Percentiles rank a stretch among this genome's conserved stretches.
Conservation (phyloP, 1,284 basidiomycete genomes). For the Xanthoconium separans region DNA sequence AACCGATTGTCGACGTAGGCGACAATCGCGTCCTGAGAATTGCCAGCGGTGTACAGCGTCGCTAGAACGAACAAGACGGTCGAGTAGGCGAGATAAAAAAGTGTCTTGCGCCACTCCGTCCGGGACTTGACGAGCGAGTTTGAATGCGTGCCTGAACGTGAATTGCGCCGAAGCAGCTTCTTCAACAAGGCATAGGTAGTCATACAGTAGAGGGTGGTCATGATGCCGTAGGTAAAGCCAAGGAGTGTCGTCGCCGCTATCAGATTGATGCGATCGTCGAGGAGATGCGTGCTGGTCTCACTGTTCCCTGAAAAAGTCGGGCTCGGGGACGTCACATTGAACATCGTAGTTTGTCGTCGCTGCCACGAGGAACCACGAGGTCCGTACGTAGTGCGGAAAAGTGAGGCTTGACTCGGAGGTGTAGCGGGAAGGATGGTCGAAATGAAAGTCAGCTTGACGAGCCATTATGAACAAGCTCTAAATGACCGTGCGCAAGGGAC, state of each 20-base stretch:
- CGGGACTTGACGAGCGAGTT: constrained; percentile 1
- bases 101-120: constrained; percentile 15
- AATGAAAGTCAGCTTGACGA: constrained; percentile 10
- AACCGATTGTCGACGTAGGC: constrained; percentile 36
- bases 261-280: constrained; percentile 24
- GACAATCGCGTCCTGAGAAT: constrained; percentile 26
- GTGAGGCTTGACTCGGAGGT: constrained; percentile 7
- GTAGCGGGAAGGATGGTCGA: constrained; percentile 7
- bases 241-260: constrained; percentile 27
- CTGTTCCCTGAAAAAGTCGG: not conserved
- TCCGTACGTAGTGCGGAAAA: constrained; percentile 1
- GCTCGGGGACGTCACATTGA: constrained; percentile 8
- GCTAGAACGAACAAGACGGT: constrained; percentile 31
- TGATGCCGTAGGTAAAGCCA: constrained; percentile 25
- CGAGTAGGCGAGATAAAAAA: constrained; percentile 30
- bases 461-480: constrained; percentile 19
- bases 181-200: constrained; percentile 20
- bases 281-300: constrained; percentile 8
- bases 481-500: constrained; percentile 30
- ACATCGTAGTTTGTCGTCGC: constrained; percentile 5
- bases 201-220: constrained; percentile 23
- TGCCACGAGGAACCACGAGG: constrained; percentile 2
- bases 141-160: constrained; percentile 9
- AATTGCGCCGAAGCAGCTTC: constrained; percentile 14
- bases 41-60: constrained; percentile 31